phyloP scores from a whole-genome alignment of 176 grass and related monocot genomes.

The Zea mays region Zm-B73-REFERENCE-NAM-5.0 NC_050099.1:213610501-213611000 shows the following conservation, averaged over 20 bases:
- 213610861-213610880: background rate
- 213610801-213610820: background rate
- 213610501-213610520: conserved; percentile 93
- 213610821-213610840: conserved; percentile 1
- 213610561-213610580: conserved; percentile 91
- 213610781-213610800: background rate
- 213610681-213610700: conserved; percentile 86
- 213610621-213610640: conserved; percentile 92
- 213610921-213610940: background rate
- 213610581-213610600: conserved; percentile 84
- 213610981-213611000: conserved; percentile 21
- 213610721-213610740: conserved; percentile 80
- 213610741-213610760: conserved; percentile 69
- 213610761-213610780: conserved; percentile 7
- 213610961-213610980: background rate
- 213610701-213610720: conserved; percentile 83
- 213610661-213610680: conserved; percentile 99
- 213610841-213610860: conserved; percentile 18
- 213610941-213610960: background rate
- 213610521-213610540: conserved; percentile 91
- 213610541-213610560: conserved; percentile 86
- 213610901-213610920: conserved; percentile 17
- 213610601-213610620: conserved; percentile 93
- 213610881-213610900: conserved; percentile 4
- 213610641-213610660: conserved; percentile 82